phyloP scores from a whole-genome alignment of 2,329 filamentous ascomycete species.

The Pseudogymnoascus verrucosus region DNA sequence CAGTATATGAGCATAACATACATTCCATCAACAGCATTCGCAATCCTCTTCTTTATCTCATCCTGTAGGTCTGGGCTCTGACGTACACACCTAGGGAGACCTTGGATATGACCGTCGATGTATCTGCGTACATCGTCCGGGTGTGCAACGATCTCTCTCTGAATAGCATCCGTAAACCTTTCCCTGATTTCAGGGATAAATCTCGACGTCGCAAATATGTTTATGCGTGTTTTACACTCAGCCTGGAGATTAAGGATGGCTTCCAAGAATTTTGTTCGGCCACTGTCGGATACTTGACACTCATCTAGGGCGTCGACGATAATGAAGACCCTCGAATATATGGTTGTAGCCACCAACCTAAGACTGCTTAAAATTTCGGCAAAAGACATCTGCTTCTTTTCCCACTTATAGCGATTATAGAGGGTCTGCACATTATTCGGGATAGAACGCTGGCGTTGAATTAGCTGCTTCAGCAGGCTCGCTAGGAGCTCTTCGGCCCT shows the following conservation, averaged over 20 bases:
- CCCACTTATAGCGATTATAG: slow-evolving; percentile 19
- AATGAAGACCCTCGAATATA: slow-evolving; percentile 18
- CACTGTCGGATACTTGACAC: slow-evolving; percentile 9
- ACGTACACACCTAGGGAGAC: slow-evolving; percentile 16
- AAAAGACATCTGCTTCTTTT: slow-evolving; percentile 21
- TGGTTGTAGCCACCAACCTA: neutral
- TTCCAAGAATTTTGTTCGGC: neutral
- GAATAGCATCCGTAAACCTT: slow-evolving; percentile 15
- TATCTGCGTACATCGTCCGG: slow-evolving; percentile 27
- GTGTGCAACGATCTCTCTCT: slow-evolving; percentile 27
- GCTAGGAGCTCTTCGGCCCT: slow-evolving; percentile 25
- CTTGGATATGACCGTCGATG: slow-evolving; percentile 21
- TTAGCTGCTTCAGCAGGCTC: slow-evolving; percentile 33
- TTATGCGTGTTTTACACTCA: slow-evolving; percentile 11
- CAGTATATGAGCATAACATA: slow-evolving; percentile 19
- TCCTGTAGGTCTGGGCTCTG: slow-evolving; percentile 17
- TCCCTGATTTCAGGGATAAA: slow-evolving; percentile 20
- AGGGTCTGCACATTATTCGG: slow-evolving; percentile 26
- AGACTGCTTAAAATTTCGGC: slow-evolving; percentile 21
- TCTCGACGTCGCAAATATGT: slow-evolving; percentile 30
- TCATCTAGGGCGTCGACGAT: slow-evolving; percentile 16
- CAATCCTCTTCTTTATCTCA: slow-evolving; percentile 20
- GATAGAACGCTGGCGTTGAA: slow-evolving; percentile 18
- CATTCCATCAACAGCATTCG: slow-evolving; percentile 25
- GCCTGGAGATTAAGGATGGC: slow-evolving; percentile 22